Percentiles rank a stretch among this genome's conserved stretches.
Evolutionary conservation across 1,284 basidiomycete genomes (phyloP).

Genomic region (Tilletia walkeri): DNA sequence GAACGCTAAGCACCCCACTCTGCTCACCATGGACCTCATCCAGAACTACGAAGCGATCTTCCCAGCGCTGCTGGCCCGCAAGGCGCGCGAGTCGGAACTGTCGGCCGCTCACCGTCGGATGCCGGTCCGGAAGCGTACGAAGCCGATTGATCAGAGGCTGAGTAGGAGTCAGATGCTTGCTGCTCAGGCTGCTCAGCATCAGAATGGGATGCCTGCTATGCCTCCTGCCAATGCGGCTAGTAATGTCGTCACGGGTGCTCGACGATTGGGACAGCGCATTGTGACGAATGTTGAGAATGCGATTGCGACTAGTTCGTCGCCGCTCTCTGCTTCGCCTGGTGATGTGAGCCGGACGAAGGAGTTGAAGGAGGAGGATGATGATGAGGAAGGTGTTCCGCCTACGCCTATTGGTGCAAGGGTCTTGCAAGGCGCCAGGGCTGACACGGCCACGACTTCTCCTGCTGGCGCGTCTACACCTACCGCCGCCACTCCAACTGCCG

Average conservation of each 20-base stretch:
- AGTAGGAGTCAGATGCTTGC: constrained; percentile 37
- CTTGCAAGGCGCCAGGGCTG: background rate
- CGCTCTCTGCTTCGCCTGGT: constrained; percentile 53
- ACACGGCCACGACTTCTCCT: background rate
- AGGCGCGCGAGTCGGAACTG: constrained; percentile 75
- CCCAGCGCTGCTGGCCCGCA: constrained; percentile 75
- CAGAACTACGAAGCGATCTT: constrained; percentile 73
- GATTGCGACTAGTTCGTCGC: constrained; percentile 58
- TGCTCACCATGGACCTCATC: constrained; percentile 73
- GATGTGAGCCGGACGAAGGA: constrained; percentile 21
- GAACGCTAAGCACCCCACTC: constrained; percentile 71
- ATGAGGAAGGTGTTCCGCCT: constrained; percentile 20
- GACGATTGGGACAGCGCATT: background rate
- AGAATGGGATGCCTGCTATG: constrained; percentile 31
- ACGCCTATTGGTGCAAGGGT: constrained; percentile 47
- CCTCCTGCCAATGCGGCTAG: constrained; percentile 61
- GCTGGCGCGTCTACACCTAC: background rate
- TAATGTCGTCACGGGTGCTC: constrained; percentile 53
- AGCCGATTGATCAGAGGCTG: constrained; percentile 73
- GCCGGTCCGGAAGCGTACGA: constrained; percentile 79
- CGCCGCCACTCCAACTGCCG: background rate
- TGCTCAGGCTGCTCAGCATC: constrained; percentile 32
- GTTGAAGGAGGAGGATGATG: constrained; percentile 32
- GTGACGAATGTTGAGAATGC: constrained; percentile 27
- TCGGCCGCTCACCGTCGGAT: constrained; percentile 60